Base-by-base conservation (phyloP, 441 rosid genomes). In the Euphorbia celastroides region DNA sequence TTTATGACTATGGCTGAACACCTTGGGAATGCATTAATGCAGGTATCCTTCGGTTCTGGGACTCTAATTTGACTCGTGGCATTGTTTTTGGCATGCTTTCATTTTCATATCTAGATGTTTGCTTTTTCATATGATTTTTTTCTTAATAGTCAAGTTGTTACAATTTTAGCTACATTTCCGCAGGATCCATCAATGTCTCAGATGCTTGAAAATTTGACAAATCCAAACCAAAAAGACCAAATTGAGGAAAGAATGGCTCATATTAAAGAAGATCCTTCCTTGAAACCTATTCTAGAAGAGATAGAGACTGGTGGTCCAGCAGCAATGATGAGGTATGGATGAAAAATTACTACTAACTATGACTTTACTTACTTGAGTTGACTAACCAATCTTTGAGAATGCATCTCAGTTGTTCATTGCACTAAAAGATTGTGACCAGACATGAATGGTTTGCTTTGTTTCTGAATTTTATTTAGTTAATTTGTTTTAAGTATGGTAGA, bases 111-210 rank as follows among this genome's bases (percentile, higher is more conserved):
- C 13, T 38, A n/a, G n/a, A n/a, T n/a, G n/a, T n/a, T n/a, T n/a
- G n/a, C n/a, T n/a, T n/a, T n/a, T n/a, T n/a, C n/a, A n/a, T n/a
- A n/a, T n/a, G n/a, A n/a, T n/a, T n/a, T n/a, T n/a, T n/a, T n/a
- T n/a, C n/a, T n/a, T n/a, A n/a, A n/a, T 30, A 28, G 13, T 31
- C n/a, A 30, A 44, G 19, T 13, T 2, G 23, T 17, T 57, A 57
- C 36, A 27, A 5, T 28, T 25, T 28, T 36, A 11, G 26, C 25
- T 20, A 34, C 30, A 30, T 70, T 56, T 74, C 67, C 65, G 63
- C 68, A 95, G 99, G 98, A 95, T 77, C 97, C 97, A 42, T 85
- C 94, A 62, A 88, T 95, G 97, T 95, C 98, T 61, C 74, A 85
- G 52, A 83, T 95, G 92, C 83, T 92, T 41, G 98, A 90, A 75